These are phyloP conservation scores for Nakataea oryzae DNA, from an alignment of 2,329 filamentous ascomycete species.

Conservation along the genomic window DNA sequence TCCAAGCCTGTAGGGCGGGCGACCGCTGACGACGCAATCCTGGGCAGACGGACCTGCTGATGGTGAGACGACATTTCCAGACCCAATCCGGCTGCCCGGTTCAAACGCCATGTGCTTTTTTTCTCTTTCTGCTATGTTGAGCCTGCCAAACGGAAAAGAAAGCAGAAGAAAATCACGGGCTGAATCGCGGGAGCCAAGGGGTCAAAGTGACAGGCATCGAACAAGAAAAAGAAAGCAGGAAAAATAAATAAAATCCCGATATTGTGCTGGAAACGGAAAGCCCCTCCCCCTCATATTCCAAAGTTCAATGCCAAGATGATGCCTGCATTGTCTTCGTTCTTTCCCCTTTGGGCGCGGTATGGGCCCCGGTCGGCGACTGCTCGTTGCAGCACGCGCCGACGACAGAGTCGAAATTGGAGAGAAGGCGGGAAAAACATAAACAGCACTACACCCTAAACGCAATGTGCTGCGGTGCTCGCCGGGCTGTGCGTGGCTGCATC, in stretches of 20 bases:
- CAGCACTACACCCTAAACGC: too few relatives aligned
- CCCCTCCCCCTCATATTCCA: background rate
- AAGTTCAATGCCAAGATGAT: background rate
- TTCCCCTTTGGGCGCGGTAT: background rate
- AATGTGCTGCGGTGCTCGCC: too few relatives aligned
- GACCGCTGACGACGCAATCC: background rate
- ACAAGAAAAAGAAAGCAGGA: background rate
- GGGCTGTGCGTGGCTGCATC: too few relatives aligned
- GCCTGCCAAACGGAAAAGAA: background rate
- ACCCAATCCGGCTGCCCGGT: too few relatives aligned
- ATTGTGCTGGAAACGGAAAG: background rate
- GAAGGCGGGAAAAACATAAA: background rate
- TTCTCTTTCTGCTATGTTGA: too few relatives aligned
- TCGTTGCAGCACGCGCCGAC: background rate
- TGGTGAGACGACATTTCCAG: too few relatives aligned
- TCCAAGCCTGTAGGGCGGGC: background rate
- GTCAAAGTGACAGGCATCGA: background rate
- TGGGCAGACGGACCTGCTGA: background rate
- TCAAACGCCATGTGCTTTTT: too few relatives aligned
- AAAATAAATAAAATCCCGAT: background rate
- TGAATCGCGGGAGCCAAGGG: background rate
- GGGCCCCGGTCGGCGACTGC: background rate
- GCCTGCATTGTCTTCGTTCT: background rate
- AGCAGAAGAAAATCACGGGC: background rate
- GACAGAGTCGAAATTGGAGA: background rate